Evolutionary conservation across 2,329 filamentous ascomycete species (phyloP).

Genomic region (Parafenestella ontariensis): DNA sequence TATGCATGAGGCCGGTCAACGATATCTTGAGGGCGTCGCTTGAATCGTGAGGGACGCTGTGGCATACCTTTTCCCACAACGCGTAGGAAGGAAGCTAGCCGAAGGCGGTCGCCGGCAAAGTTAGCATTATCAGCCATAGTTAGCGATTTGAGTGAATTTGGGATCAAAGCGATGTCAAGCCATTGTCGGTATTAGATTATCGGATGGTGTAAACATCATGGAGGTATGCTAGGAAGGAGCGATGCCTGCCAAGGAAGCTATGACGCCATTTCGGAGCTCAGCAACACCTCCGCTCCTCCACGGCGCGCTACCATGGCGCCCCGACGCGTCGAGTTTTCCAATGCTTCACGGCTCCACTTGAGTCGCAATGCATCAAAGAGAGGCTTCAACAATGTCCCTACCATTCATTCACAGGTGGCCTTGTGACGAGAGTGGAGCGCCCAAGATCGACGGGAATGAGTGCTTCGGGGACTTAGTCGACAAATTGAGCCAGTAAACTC

Average conservation of each 20-base stretch:
- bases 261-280: conserved; percentile 14
- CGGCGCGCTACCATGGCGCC: conserved; percentile 8
- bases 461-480: conserved; percentile 69
- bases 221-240: conserved; percentile 6
- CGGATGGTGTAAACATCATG: no score
- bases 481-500: conserved; percentile 62
- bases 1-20: background rate
- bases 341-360: conserved; percentile 7
- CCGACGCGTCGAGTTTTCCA: conserved; percentile 11
- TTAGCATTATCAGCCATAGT: conserved; percentile 30
- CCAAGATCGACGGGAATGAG: conserved; percentile 65
- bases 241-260: conserved; percentile 25
- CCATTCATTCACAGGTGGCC: conserved; percentile 39
- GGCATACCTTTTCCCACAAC: conserved; percentile 31
- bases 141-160: background rate
- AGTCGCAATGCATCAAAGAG: conserved; percentile 6
- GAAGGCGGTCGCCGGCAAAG: conserved; percentile 34
- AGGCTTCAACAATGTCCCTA: conserved; percentile 31
- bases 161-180: background rate
- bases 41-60: conserved; percentile 32
- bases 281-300: conserved; percentile 1
- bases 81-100: conserved; percentile 33
- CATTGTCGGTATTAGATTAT: background rate
- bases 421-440: conserved; percentile 53
- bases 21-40: conserved; percentile 5